A percentile compares a stretch with the other conserved stretches of the same genome.
Evolutionary conservation across 257 asterid species (phyloP).

Genomic region (Solanum bulbocastanum): DNA sequence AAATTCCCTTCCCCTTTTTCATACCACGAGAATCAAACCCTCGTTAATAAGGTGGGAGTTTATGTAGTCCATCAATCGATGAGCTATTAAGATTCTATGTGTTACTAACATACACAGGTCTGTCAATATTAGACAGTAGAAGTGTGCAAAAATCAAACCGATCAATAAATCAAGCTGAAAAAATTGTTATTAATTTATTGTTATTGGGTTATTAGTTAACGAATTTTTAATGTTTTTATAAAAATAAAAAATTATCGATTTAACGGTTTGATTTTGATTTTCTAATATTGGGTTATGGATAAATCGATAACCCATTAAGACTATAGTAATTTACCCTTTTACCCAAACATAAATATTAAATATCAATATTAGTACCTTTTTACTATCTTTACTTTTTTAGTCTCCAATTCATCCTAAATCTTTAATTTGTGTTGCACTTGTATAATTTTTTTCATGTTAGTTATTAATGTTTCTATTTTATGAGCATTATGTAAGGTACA

Average conservation of each 20-base stretch:
- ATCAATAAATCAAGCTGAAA: no score
- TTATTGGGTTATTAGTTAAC: neutral
- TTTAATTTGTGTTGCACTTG: neutral
- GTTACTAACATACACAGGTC: no score
- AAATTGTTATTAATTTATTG: no score
- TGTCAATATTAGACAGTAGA: neutral
- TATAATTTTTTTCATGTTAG: neutral
- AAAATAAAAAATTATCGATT: no score
- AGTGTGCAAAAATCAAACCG: neutral
- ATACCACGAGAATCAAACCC: neutral
- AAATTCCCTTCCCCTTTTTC: neutral
- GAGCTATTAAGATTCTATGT: neutral
- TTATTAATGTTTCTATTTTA: no score
- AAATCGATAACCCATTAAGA: no score
- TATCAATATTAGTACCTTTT: no score
- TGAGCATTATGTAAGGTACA: neutral
- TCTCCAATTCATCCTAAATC: neutral
- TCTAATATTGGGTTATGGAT: neutral
- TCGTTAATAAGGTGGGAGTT: rapidly evolving
- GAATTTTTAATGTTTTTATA: no score
- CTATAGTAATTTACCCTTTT: no score
- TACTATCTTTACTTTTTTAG: neutral
- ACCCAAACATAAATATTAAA: neutral
- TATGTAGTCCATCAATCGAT: rapidly evolving
- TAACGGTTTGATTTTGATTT: no score